phyloP scores from a whole-genome alignment of 1,284 basidiomycete species.

The Malassezia globosa region DNA sequence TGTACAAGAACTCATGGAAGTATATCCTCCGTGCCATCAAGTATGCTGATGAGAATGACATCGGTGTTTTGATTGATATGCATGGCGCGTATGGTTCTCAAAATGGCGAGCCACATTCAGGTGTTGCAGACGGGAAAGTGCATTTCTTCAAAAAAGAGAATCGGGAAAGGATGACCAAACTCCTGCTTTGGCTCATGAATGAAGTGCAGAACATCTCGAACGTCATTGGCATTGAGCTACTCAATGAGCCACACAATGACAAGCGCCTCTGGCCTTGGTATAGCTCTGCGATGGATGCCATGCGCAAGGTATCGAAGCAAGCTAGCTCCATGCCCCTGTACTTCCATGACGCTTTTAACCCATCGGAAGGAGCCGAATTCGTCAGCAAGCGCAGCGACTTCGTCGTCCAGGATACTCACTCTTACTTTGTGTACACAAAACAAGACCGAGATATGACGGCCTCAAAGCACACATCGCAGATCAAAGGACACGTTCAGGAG shows the following conservation, averaged over 20 bases:
- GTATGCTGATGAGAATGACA: slow-evolving; percentile 56
- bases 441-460: slow-evolving; percentile 29
- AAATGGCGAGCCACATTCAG: slow-evolving; percentile 59
- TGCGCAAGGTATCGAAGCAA: slow-evolving; percentile 52
- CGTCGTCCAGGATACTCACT: slow-evolving; percentile 65
- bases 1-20: slow-evolving; percentile 59
- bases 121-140: slow-evolving; percentile 57
- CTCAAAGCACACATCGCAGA: slow-evolving; percentile 34
- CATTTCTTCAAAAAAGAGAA: slow-evolving; percentile 53
- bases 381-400: slow-evolving; percentile 57
- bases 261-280: slow-evolving; percentile 40
- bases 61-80: slow-evolving; percentile 65
- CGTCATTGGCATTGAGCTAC: slow-evolving; percentile 60
- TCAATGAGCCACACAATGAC: slow-evolving; percentile 58
- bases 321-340: slow-evolving; percentile 58
- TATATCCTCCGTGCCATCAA: slow-evolving; percentile 57
- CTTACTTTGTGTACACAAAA: slow-evolving; percentile 54
- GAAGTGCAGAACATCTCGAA: slow-evolving; percentile 59
- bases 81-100: slow-evolving; percentile 63
- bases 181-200: slow-evolving; percentile 55
- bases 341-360: slow-evolving; percentile 63
- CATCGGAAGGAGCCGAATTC: slow-evolving; percentile 55
- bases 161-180: slow-evolving; percentile 55
- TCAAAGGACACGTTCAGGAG: slow-evolving; percentile 19
- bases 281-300: slow-evolving; percentile 51